These are phyloP conservation scores for Irpex sp. DNA, from an alignment of 1,284 basidiomycete species.

Conservation along the genomic window DNA sequence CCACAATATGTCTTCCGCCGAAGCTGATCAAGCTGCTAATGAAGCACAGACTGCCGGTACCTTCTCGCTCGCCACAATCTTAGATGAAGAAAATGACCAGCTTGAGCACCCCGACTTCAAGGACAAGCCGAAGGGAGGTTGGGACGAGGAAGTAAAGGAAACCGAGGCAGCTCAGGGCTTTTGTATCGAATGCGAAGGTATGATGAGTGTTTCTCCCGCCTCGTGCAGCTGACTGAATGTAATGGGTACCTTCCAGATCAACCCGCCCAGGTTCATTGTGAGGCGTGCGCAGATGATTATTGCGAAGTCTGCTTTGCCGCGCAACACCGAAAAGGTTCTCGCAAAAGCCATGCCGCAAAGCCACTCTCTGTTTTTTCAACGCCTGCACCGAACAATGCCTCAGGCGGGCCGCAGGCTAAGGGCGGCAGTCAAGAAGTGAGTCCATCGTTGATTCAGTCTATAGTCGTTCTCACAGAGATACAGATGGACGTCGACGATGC, in stretches of 20 bases:
- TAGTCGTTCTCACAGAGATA: not conserved
- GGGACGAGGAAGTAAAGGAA: constrained; percentile 60
- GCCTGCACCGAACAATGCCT: constrained; percentile 1
- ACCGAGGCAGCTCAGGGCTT: constrained; percentile 55
- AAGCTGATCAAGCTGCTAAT: constrained; percentile 5
- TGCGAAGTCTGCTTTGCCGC: constrained; percentile 82
- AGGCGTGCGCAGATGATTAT: constrained; percentile 65
- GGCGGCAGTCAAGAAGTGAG: constrained; percentile 25
- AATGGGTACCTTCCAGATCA: constrained; percentile 50
- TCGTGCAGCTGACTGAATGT: not conserved
- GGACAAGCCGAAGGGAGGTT: constrained; percentile 41
- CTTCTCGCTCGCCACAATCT: constrained; percentile 67
- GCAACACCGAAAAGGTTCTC: constrained; percentile 74
- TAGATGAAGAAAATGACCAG: constrained; percentile 54
- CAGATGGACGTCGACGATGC: constrained; percentile 46
- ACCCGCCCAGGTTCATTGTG: constrained; percentile 69
- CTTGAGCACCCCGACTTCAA: constrained; percentile 48
- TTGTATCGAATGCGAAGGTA: constrained; percentile 82
- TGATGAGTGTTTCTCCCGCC: not conserved
- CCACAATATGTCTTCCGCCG: constrained; percentile 16
- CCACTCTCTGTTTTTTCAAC: constrained; percentile 32
- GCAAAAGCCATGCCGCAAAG: constrained; percentile 61
- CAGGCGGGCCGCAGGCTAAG: not conserved
- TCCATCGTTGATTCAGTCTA: not conserved
- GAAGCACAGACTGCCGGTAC: constrained; percentile 2